A percentile compares a stretch with the other conserved stretches of the same genome.
phyloP scores from a whole-genome alignment of 495 filamentous ascomycete species.

The Pseudevernia furfuracea region DNA sequence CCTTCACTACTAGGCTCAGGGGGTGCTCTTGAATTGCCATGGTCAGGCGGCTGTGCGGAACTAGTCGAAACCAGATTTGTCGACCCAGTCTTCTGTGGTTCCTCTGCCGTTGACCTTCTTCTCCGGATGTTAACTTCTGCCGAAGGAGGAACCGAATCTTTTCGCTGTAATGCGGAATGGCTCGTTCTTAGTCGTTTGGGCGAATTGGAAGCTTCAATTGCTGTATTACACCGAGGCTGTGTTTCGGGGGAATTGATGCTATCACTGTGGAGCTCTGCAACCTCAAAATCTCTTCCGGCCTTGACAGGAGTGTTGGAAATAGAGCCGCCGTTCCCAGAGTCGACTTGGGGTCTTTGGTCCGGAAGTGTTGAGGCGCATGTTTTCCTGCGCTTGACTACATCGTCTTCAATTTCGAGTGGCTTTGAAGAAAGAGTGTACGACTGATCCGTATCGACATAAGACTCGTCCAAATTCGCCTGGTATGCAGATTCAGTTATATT shows the following conservation, averaged over 20 bases:
- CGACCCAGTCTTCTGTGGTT: not conserved
- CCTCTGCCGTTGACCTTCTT: not conserved
- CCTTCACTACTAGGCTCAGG: not conserved
- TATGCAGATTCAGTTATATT: not conserved
- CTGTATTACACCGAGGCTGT: not conserved
- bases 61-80: not conserved
- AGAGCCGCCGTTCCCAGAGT: not conserved
- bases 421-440: not conserved
- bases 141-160: not conserved
- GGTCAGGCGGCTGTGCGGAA: not conserved
- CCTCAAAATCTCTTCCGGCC: not conserved
- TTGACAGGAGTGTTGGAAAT: not conserved
- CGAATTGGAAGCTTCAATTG: not conserved
- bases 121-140: not conserved
- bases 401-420: not conserved
- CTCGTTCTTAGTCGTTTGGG: not conserved
- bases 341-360: not conserved
- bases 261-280: not conserved
- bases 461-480: not conserved
- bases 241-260: not conserved
- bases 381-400: not conserved
- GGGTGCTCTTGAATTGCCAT: not conserved
- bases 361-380: not conserved
- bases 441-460: not conserved
- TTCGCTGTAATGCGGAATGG: not conserved